Conservation (phyloP, 208 protist species). For the Naegleria fowleri region DNA sequence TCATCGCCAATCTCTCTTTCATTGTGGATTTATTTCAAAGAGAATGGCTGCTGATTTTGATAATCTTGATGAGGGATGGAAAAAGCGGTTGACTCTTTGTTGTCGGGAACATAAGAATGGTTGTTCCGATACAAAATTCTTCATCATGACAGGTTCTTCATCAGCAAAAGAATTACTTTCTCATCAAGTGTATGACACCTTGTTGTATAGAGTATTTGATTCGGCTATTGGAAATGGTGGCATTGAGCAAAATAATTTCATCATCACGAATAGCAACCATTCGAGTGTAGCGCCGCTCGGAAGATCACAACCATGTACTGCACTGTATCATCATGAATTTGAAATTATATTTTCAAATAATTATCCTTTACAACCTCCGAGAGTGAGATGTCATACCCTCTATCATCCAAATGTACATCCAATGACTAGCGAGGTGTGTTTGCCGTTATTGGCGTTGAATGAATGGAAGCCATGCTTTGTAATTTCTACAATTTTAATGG, state of each 20-base stretch:
- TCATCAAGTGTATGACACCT: too few species aligned
- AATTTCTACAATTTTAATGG: neutral
- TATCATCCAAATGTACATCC: constrained; percentile 3
- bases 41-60: neutral
- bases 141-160: too few species aligned
- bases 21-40: neutral
- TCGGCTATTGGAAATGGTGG: too few species aligned
- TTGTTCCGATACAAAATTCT: too few species aligned
- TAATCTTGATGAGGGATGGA: neutral
- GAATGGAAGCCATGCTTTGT: neutral
- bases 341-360: neutral
- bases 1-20: too few species aligned
- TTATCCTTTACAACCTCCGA: constrained; percentile 21
- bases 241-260: neutral
- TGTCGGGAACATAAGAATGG: too few species aligned
- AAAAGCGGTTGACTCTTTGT: too few species aligned
- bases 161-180: neutral
- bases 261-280: neutral
- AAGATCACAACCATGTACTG: neutral
- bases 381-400: neutral
- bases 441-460: neutral
- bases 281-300: too few species aligned
- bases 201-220: too few species aligned
- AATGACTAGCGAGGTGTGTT: neutral
- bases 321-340: neutral